Conservation (phyloP, 2,329 filamentous ascomycete species). For the Penicillium sp. region DNA sequence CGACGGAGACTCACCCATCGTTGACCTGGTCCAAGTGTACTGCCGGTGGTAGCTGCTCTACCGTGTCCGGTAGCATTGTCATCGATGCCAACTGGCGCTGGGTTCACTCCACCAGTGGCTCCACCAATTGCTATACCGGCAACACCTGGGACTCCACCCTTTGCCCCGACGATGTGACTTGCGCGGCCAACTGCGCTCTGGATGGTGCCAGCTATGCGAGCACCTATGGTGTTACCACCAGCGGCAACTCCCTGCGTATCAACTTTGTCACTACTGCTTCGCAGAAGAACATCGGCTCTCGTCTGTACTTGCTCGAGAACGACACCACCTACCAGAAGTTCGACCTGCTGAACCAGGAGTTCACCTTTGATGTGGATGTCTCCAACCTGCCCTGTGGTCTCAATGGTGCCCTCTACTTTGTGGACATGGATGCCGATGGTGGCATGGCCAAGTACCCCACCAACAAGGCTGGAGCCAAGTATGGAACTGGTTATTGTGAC, state of each 20-base stretch:
- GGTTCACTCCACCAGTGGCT: slow-evolving; percentile 57
- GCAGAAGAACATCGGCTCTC: slow-evolving; percentile 52
- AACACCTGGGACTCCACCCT: slow-evolving; percentile 58
- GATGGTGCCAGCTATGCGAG: slow-evolving; percentile 62
- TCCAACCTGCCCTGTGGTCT: slow-evolving; percentile 71
- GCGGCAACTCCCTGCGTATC: slow-evolving; percentile 56
- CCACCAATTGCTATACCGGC: slow-evolving; percentile 64
- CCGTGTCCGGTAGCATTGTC: slow-evolving; percentile 58
- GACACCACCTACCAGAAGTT: slow-evolving; percentile 70
- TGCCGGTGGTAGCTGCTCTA: slow-evolving; percentile 56
- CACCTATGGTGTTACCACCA: slow-evolving; percentile 61
- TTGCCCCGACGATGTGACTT: slow-evolving; percentile 57
- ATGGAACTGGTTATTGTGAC: slow-evolving; percentile 70
- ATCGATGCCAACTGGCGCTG: slow-evolving; percentile 67
- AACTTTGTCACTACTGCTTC: slow-evolving; percentile 52
- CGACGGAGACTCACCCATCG: slow-evolving; percentile 53
- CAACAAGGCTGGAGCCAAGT: slow-evolving; percentile 64
- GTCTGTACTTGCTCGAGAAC: slow-evolving; percentile 69
- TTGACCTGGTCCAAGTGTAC: slow-evolving; percentile 63
- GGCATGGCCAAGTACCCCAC: slow-evolving; percentile 57
- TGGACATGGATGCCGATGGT: slow-evolving; percentile 67
- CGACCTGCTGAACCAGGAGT: slow-evolving; percentile 69
- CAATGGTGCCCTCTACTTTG: slow-evolving; percentile 73
- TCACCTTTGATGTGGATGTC: slow-evolving; percentile 75
- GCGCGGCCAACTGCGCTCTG: slow-evolving; percentile 62